Evolutionary conservation across 306 rosid species (phyloP).

Genomic region (Cicer yamashitae): DNA sequence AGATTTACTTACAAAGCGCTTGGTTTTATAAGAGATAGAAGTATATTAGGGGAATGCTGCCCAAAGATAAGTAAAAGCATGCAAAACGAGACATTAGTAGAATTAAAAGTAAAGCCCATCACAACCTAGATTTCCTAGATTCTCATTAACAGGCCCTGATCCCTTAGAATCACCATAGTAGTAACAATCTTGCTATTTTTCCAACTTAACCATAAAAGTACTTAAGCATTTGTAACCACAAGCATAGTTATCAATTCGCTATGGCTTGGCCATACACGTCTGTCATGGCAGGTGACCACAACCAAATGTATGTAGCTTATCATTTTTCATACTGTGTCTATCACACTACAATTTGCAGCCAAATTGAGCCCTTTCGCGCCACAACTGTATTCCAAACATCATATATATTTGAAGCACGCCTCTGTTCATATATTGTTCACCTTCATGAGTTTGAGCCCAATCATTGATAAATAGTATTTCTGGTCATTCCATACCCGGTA

Average conservation of each 20-base stretch:
- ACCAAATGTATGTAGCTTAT: background rate
- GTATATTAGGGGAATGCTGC: background rate
- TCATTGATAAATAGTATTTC: background rate
- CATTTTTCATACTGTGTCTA: background rate
- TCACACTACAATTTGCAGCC: background rate
- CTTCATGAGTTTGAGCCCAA: background rate
- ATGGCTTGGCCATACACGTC: background rate
- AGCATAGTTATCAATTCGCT: background rate
- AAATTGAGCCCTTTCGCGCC: background rate
- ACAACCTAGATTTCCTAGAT: background rate
- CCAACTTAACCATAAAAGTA: constrained; percentile 4
- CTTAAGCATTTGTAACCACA: constrained; percentile 12
- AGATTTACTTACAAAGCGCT: background rate
- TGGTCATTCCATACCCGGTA: background rate
- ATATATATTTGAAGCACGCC: background rate
- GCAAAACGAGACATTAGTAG: background rate
- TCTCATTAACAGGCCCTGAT: constrained; percentile 4
- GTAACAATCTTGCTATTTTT: background rate
- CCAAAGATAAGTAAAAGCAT: constrained; percentile 1
- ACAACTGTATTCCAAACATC: background rate
- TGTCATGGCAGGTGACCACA: background rate
- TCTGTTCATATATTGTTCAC: background rate
- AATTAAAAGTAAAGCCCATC: constrained; percentile 1
- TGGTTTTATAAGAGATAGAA: constrained; percentile 8
- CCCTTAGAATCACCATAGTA: background rate